phyloP scores from a whole-genome alignment of 306 rosid genomes.

The Bauhinia variegata region DNA sequence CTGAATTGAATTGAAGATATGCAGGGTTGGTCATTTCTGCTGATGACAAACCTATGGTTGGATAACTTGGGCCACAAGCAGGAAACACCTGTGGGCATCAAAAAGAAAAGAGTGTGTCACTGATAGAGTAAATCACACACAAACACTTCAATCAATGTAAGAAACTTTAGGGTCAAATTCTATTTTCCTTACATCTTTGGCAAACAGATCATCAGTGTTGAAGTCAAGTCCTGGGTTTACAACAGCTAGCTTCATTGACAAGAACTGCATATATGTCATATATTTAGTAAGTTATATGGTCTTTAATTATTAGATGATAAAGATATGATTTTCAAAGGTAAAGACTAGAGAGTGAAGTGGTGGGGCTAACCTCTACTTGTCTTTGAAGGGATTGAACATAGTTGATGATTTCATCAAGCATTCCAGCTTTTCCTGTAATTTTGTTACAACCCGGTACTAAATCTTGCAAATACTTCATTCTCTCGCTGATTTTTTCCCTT shows the following conservation, averaged over 20 bases:
- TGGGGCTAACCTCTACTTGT: constrained; percentile 78
- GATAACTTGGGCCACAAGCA: constrained; percentile 52
- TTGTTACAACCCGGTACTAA: constrained; percentile 97
- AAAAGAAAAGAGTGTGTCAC: constrained; percentile 21
- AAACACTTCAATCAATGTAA: background rate
- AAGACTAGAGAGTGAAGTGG: constrained; percentile 2
- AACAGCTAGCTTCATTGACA: constrained; percentile 95
- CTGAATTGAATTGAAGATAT: constrained; percentile 63
- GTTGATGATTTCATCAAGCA: constrained; percentile 97
- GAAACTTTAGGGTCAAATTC: background rate
- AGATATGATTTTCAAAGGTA: background rate
- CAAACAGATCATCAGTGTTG: constrained; percentile 78
- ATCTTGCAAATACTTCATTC: constrained; percentile 95
- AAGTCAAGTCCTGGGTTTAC: constrained; percentile 85
- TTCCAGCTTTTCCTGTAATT: constrained; percentile 95
- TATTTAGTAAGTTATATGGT: constrained; percentile 10
- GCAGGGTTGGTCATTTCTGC: constrained; percentile 58
- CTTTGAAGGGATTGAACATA: constrained; percentile 91
- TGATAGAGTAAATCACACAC: background rate
- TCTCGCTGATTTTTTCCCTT: constrained; percentile 93
- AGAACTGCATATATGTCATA: constrained; percentile 68
- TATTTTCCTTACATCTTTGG: constrained; percentile 69
- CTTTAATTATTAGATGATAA: background rate
- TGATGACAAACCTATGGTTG: constrained; percentile 53
- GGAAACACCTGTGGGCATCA: constrained; percentile 64